Base-by-base conservation (phyloP, 257 asterid genomes). In the Ocimum tenuiflorum region DNA sequence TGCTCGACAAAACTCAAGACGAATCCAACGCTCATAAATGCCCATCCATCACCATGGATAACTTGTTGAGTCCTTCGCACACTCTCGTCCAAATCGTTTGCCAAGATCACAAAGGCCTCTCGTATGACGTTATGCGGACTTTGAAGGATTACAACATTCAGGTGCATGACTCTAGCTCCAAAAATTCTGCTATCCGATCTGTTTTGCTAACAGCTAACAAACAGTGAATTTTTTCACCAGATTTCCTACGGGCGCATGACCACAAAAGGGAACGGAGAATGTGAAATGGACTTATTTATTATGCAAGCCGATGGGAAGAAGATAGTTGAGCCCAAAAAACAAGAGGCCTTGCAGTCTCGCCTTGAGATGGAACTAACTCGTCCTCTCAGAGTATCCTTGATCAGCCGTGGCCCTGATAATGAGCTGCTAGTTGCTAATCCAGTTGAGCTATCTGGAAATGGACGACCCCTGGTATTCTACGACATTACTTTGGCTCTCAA, bases 401-500 rank as follows among this genome's bases (percentile, higher is more conserved):
- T 84, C 45, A 81, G 82, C 83, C 88, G 98, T 35, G 96, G 95
- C 62, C 98, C 96, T 13, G 98, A 91, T 59, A 77, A 90, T 1
- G 96, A 91, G 71, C 73, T 91, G 55, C 58, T 91, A 60, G 95
- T 89, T 24, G 95, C 95, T 15, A 91, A 89, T 72, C 98, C 91
- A 0, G 84, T 87, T 0, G 98, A 91, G 81, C 74, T 89, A 62
- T 85, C 95, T 0, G 95, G 98, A 8, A 80, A 83, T 74, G 98
- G 98, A 2, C 95, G 96, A 3, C 98, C 98, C 49, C 61, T 79
- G 33, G 96, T 91, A 48, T 91, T 91, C 78, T 49, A 80, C 49
- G 96, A 91, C 83, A 87, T 91, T 46, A 91, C 96, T 11, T 83
- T 85, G 23, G 92, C 96, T 70, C 92, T 91, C 61, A 91, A 89